Evolutionary conservation across 1,284 basidiomycete genomes (phyloP).

Genomic region (Moniliella sp.): DNA sequence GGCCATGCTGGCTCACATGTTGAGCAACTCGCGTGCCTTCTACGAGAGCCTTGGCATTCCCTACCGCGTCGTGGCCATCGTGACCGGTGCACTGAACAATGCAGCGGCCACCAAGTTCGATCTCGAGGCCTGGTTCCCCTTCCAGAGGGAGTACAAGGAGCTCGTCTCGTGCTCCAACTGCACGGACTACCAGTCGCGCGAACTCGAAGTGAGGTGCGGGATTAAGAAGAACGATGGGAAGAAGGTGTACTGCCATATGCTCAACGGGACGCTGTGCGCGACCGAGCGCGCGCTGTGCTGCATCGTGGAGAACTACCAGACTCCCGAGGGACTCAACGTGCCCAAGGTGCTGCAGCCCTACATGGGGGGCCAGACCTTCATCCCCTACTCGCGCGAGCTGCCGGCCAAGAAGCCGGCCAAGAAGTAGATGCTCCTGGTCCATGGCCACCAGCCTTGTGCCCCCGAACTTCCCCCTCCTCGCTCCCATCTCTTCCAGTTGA

Average conservation of each 20-base stretch:
- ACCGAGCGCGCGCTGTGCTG: slow-evolving; percentile 90
- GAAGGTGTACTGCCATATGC: slow-evolving; percentile 30
- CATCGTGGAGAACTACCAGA: slow-evolving; percentile 96
- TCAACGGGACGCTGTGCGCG: slow-evolving; percentile 69
- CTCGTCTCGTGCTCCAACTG: slow-evolving; percentile 37
- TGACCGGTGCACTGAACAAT: slow-evolving; percentile 83
- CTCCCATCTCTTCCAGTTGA: no score
- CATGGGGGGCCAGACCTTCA: slow-evolving; percentile 81
- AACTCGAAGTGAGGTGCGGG: slow-evolving; percentile 27
- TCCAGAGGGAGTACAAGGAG: slow-evolving; percentile 89
- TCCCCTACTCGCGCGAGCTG: slow-evolving; percentile 64
- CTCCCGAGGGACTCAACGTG: slow-evolving; percentile 69
- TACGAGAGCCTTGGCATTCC: slow-evolving; percentile 79
- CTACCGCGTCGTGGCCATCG: slow-evolving; percentile 79
- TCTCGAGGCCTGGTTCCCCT: slow-evolving; percentile 96
- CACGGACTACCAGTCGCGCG: slow-evolving; percentile 36
- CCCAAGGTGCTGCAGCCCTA: slow-evolving; percentile 74
- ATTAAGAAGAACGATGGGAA: slow-evolving; percentile 31
- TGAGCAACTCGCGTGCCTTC: slow-evolving; percentile 70
- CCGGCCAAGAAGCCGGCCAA: no score
- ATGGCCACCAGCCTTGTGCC: no score
- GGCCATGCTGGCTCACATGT: slow-evolving; percentile 80
- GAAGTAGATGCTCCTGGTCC: no score
- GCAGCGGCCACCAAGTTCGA: slow-evolving; percentile 93
- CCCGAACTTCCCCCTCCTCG: no score